These are phyloP conservation scores for Diutina pseudorugosa DNA, from an alignment of 1,139 yeast genomes.

Conservation along the genomic window DNA sequence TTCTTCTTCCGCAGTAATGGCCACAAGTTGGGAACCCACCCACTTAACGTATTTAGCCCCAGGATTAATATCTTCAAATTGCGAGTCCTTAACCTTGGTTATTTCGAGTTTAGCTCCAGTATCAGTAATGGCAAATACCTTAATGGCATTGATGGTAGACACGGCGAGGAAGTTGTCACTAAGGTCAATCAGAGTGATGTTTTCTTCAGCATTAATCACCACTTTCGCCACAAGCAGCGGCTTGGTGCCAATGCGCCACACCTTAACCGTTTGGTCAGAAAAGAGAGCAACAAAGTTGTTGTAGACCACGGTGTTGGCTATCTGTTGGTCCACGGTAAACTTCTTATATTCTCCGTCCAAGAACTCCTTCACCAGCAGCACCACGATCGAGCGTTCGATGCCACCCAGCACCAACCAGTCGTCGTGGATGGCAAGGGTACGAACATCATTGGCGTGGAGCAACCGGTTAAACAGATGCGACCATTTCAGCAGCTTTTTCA, in stretches of 20 bases:
- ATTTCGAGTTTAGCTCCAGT: constrained; percentile 34
- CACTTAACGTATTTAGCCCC: constrained; percentile 45
- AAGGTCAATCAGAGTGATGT: constrained; percentile 59
- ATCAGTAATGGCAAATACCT: constrained; percentile 46
- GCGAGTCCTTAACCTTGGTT: constrained; percentile 39
- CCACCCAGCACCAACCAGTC: constrained; percentile 80
- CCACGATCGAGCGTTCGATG: constrained; percentile 68
- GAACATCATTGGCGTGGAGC: constrained; percentile 81
- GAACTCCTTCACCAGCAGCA: constrained; percentile 57
- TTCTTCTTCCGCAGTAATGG: constrained; percentile 60
- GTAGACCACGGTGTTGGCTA: constrained; percentile 42
- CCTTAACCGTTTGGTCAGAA: constrained; percentile 72
- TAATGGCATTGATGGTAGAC: constrained; percentile 56
- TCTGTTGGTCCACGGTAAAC: constrained; percentile 54
- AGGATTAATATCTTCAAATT: constrained; percentile 27
- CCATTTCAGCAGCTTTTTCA: constrained; percentile 46
- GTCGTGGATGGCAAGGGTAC: constrained; percentile 60
- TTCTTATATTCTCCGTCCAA: constrained; percentile 67
- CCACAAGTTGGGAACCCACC: constrained; percentile 23
- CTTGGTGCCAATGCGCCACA: constrained; percentile 53
- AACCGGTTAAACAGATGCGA: constrained; percentile 66
- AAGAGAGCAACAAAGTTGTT: constrained; percentile 50
- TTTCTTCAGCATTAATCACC: constrained; percentile 65
- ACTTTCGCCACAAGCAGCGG: constrained; percentile 50
- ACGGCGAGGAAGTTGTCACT: constrained; percentile 54